phyloP scores from a whole-genome alignment of 805 yeast species.

The Candida adriatica region DNA sequence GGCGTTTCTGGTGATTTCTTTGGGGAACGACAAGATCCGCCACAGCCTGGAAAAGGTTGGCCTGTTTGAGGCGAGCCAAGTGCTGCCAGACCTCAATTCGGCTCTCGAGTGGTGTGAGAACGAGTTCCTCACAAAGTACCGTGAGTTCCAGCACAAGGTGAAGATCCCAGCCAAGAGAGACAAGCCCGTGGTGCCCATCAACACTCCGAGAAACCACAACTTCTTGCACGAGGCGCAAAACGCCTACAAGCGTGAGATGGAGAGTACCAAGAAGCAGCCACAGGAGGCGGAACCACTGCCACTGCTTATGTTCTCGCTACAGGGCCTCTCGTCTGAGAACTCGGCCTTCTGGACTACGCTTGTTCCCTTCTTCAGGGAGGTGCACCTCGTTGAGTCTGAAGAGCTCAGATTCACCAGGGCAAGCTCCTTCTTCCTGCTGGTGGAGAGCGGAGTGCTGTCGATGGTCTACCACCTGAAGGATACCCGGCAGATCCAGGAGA shows the following conservation, averaged over 20 bases:
- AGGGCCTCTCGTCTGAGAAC: constrained; percentile 8
- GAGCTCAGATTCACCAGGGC: constrained; percentile 33
- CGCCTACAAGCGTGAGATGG: constrained; percentile 17
- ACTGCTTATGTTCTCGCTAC: constrained; percentile 7
- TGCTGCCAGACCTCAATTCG: constrained; percentile 74
- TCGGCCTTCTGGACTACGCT: constrained; percentile 8
- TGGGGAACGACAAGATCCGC: constrained; percentile 63
- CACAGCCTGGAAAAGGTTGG: constrained; percentile 80
- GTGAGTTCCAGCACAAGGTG: constrained; percentile 22
- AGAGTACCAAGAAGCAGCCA: constrained; percentile 26
- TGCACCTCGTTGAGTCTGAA: constrained; percentile 42
- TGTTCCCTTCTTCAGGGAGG: constrained; percentile 25
- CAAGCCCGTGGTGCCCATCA: constrained; percentile 13
- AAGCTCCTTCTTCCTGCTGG: constrained; percentile 39
- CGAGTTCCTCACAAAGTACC: constrained; percentile 51
- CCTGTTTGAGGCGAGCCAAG: constrained; percentile 45
- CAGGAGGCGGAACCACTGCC: constrained; percentile 8
- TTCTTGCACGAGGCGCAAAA: constrained; percentile 33
- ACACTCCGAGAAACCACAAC: constrained; percentile 36
- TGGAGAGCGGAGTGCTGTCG: constrained; percentile 50
- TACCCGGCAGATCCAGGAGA: constrained; percentile 29
- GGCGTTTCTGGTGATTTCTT: constrained; percentile 70
- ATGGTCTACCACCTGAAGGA: constrained; percentile 42
- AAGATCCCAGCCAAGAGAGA: constrained; percentile 1
- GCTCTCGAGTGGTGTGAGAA: constrained; percentile 98